Evolutionary conservation across 495 filamentous ascomycete species (phyloP).

Genomic region (Neurospora terricola): DNA sequence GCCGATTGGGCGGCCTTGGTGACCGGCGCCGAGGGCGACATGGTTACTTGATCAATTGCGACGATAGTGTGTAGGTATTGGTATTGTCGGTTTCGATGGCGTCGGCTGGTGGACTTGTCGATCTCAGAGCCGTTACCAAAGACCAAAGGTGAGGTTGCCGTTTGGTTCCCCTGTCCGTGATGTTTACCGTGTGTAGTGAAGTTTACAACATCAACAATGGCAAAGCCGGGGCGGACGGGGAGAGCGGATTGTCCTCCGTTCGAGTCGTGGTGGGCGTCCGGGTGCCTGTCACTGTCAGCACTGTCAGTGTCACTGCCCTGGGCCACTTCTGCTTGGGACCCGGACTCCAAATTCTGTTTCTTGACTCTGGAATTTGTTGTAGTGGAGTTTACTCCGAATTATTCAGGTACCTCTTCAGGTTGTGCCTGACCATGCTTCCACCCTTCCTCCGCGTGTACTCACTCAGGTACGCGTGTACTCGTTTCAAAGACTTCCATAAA

Average conservation of each 20-base stretch:
- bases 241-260: not conserved
- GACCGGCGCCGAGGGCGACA: slow-evolving; percentile 18
- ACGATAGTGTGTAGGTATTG: not conserved
- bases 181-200: not conserved
- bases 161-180: not conserved
- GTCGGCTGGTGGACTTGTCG: not conserved
- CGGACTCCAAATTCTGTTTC: not conserved
- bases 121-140: not conserved
- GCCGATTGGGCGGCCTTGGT: slow-evolving; percentile 16
- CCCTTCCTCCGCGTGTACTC: not conserved
- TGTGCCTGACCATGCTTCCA: not conserved
- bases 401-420: not conserved
- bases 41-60: slow-evolving; percentile 6
- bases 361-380: not conserved
- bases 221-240: not conserved
- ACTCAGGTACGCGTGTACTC: not conserved
- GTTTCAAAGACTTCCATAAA: not conserved
- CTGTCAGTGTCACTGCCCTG: not conserved
- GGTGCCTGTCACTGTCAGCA: not conserved
- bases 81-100: not conserved
- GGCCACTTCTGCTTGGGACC: not conserved
- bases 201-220: not conserved
- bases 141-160: not conserved
- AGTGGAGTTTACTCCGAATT: not conserved
- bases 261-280: not conserved